Evolutionary conservation across 352 stramenopile species (phyloP), one percentile per base, ranked within the genome.

Genomic region (Discostella stelligera): DNA sequence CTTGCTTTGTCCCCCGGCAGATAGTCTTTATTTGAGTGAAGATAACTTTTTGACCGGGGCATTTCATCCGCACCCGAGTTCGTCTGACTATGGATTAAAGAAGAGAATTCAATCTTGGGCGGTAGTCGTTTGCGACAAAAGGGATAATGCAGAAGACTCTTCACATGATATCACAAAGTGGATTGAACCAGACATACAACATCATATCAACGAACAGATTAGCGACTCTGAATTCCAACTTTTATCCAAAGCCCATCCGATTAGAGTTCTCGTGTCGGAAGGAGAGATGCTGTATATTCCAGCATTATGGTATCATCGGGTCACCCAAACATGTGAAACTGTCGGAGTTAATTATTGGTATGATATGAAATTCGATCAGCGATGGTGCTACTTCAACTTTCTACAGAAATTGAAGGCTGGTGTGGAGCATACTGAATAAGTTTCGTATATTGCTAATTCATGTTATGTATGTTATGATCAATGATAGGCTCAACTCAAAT

Each of bases 1-100:
- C 81, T 95, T 94, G 20, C 59, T 98, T 39, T 72, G 46, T 67
- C 94, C 96, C 16, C 96, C 96, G 0, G 90, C 92, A 4, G 94
- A 95, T 75, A 84, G 96, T 14, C 83, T 93, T 3, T 98, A 95
- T 81, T 74, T 98, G 30, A 94, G 96, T 53, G 94, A 98, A 73
- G 70, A 56, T 48, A 30, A 81, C 32, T 86, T 85, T 71, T 20
- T 59, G 0, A 80, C 56, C 66, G 84, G 80, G 32, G 56, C 27
- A 21, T 89, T 90, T 82, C 30, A 27, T 53, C 18, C 32, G 7
- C 37, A 21, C 2, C 11, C 46, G 0, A 21, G 63, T 39, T 16
- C 50, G 30, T n/a, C 2, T 16, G 27, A 66, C 52, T 14, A 30
- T 14, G 39, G 49, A 54, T n/a, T 14, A 49, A 23, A 50, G 16